A percentile compares a stretch with the other conserved stretches of the same genome.
Evolutionary conservation across 75 land plant genomes (phyloP).

Genomic region (Pseudotsuga menziesii): DNA sequence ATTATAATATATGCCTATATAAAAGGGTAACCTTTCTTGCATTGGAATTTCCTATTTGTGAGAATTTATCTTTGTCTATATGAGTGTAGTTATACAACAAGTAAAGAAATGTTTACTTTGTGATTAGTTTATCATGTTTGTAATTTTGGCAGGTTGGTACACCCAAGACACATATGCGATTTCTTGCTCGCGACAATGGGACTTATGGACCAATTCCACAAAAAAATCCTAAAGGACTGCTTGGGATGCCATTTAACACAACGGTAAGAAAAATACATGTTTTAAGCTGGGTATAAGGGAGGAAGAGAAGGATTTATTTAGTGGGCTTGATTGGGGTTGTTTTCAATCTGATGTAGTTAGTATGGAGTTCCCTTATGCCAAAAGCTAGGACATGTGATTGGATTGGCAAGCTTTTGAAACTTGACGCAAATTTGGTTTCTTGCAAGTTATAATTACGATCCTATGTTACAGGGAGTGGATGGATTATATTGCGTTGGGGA

Average conservation of each 20-base stretch:
- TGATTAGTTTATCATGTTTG: not conserved
- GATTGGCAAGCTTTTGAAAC: slow-evolving; percentile 4
- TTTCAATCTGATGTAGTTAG: not conserved
- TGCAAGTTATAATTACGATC: not conserved
- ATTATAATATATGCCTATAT: not conserved
- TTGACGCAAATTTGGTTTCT: not conserved
- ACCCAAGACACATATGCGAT: slow-evolving; percentile 92
- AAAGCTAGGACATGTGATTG: not conserved
- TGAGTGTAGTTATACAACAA: not conserved
- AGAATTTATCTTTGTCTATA: not conserved
- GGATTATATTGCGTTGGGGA: slow-evolving; percentile 97
- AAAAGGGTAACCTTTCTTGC: not conserved
- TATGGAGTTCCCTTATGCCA: not conserved
- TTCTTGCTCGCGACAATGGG: slow-evolving; percentile 84
- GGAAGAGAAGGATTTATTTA: not conserved
- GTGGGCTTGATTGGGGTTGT: not conserved
- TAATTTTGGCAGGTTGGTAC: slow-evolving; percentile 69
- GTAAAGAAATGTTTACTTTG: not conserved
- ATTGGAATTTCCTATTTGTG: not conserved
- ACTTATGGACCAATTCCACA: slow-evolving; percentile 99
- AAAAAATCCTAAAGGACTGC: slow-evolving; percentile 73
- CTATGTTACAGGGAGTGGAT: slow-evolving; percentile 62
- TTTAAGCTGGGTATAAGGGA: not conserved
- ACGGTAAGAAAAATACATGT: slow-evolving; percentile 48
- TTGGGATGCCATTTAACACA: slow-evolving; percentile 99